Evolutionary conservation across 805 yeast genomes (phyloP).

Genomic region (Ogataea ganodermae): DNA sequence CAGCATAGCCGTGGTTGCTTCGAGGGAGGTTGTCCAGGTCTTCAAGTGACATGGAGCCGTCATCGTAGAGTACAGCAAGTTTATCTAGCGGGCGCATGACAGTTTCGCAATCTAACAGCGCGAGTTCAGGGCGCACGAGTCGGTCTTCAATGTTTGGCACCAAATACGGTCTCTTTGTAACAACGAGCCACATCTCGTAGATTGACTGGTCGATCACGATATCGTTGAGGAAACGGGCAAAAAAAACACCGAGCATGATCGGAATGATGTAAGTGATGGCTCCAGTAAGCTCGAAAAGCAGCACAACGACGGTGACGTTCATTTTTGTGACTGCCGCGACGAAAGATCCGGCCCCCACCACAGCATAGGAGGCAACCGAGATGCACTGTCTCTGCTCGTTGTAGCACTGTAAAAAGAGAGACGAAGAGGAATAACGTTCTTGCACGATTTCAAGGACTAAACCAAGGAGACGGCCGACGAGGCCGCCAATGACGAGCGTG

Average conservation of each 20-base stretch:
- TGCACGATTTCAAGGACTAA: constrained; percentile 53
- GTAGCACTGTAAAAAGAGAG: constrained; percentile 42
- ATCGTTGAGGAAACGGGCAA: constrained; percentile 73
- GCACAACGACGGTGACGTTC: constrained; percentile 78
- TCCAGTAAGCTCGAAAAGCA: constrained; percentile 82
- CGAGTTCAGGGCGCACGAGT: constrained; percentile 36
- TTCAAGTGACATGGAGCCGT: constrained; percentile 29
- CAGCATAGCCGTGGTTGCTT: constrained; percentile 45
- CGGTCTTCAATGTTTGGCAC: constrained; percentile 40
- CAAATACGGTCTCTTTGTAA: constrained; percentile 43
- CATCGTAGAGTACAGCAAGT: constrained; percentile 35
- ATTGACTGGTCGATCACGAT: constrained; percentile 58
- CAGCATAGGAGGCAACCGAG: constrained; percentile 85
- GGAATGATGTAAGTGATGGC: constrained; percentile 84
- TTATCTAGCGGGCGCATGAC: constrained; percentile 38
- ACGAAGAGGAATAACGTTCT: constrained; percentile 36
- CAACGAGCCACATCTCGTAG: constrained; percentile 59
- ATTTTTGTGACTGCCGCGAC: constrained; percentile 79
- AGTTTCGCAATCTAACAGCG: constrained; percentile 37
- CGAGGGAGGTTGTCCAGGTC: constrained; percentile 31
- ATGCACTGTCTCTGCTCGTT: constrained; percentile 51
- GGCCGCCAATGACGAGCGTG: constrained; percentile 61
- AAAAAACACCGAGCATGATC: constrained; percentile 79
- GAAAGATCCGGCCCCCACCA: constrained; percentile 84
- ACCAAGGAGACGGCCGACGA: constrained; percentile 58